phyloP scores from a whole-genome alignment of 345 rosid species.

The Populus euphratica region DNA sequence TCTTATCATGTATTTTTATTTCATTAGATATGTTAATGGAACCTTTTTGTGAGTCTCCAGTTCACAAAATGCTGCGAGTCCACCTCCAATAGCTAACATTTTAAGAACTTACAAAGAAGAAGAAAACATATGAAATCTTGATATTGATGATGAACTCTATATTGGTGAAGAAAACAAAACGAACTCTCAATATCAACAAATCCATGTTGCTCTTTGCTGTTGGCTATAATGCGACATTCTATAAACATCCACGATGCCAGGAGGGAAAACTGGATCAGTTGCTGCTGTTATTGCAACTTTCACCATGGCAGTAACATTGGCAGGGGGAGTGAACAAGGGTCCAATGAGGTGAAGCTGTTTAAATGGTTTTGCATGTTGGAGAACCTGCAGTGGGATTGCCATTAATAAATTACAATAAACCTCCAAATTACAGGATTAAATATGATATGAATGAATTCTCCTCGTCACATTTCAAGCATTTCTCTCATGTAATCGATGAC shows the following conservation, averaged over 20 bases:
- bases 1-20: too few species aligned
- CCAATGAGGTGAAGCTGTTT: slow-evolving; percentile 53
- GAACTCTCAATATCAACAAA: not conserved
- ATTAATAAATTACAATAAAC: not conserved
- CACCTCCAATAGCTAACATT: too few species aligned
- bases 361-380: slow-evolving; percentile 49
- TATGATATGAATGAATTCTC: not conserved
- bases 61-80: too few species aligned
- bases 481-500: not conserved
- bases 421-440: too few species aligned
- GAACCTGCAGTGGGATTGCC: slow-evolving; percentile 26
- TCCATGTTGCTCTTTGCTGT: slow-evolving; percentile 38
- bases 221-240: slow-evolving; percentile 43
- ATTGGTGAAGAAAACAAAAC: too few species aligned
- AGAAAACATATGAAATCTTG: not conserved
- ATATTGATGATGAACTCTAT: too few species aligned
- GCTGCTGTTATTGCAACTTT: slow-evolving; percentile 57
- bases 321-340: slow-evolving; percentile 49
- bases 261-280: slow-evolving; percentile 55
- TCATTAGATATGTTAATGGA: too few species aligned
- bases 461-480: not conserved
- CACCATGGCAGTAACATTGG: slow-evolving; percentile 41
- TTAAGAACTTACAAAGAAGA: not conserved
- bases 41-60: too few species aligned
- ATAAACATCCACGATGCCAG: slow-evolving; percentile 44